These are phyloP conservation scores for Boletus vermiculosoides DNA, from an alignment of 768 basidiomycete genomes.

Conservation along the genomic window DNA sequence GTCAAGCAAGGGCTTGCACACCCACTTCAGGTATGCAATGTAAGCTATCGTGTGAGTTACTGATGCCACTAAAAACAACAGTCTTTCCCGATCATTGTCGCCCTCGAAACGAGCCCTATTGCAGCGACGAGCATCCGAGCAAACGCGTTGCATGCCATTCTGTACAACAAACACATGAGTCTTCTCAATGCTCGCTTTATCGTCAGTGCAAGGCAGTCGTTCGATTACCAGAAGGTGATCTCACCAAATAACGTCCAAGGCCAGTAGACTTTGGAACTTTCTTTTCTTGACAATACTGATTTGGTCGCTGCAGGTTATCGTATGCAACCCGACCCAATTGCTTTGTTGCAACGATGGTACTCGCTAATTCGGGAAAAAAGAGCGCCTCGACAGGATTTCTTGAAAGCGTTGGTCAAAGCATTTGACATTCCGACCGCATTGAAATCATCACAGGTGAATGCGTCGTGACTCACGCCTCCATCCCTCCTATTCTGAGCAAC, in stretches of 20 bases:
- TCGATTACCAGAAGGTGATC: conserved; percentile 75
- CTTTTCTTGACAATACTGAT: background rate
- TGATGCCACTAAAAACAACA: conserved; percentile 30
- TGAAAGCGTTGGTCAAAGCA: conserved; percentile 76
- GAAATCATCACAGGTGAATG: conserved; percentile 55
- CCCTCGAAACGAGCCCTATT: conserved; percentile 83
- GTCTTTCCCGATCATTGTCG: conserved; percentile 90
- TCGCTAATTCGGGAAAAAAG: conserved; percentile 89
- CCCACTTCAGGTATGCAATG: conserved; percentile 73
- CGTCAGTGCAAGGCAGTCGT: conserved; percentile 77
- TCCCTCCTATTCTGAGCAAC: background rate
- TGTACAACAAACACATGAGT: conserved; percentile 88
- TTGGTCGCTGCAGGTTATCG: conserved; percentile 54
- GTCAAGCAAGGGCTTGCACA: conserved; percentile 95
- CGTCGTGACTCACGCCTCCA: too few relatives aligned
- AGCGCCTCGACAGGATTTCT: conserved; percentile 78
- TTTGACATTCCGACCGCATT: conserved; percentile 71
- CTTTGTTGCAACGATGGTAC: conserved; percentile 89
- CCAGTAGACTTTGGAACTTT: conserved; percentile 21
- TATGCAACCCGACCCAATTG: conserved; percentile 58
- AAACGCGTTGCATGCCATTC: conserved; percentile 69
- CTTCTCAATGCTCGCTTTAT: conserved; percentile 84
- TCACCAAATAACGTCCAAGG: conserved; percentile 51
- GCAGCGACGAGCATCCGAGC: conserved; percentile 67
- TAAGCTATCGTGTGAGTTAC: background rate